Base-by-base conservation (phyloP, 2,329 filamentous ascomycete species). In the Chaetomium sp. region DNA sequence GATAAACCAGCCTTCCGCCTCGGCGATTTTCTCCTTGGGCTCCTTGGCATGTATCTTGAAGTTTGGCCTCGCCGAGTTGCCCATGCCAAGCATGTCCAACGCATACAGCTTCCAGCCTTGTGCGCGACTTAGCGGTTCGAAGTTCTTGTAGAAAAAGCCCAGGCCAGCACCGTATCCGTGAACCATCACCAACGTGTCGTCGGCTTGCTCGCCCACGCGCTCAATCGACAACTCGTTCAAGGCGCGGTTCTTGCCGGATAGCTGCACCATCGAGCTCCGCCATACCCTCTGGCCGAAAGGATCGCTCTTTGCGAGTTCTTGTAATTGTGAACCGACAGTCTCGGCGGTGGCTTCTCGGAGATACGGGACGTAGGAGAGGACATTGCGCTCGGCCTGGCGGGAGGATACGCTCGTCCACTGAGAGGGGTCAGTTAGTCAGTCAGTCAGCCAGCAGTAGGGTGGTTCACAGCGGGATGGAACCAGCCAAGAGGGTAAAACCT, bases 131-230 rank as follows among this genome's bases (percentile, higher is more conserved):
- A 99, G 79, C 6, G 89, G 87, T 77, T 99, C 95, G 66, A 96
- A 97, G 75, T 99, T 99, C 79, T 95, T 94, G 83, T 97, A 99
- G 82, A 96, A 99, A 79, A 99, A 98, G 25, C 94, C 95, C 0
- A 99, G 83, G 0, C 95, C 95, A 2, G 95, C 95, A 55, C 95
- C 95, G 76, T 99, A 99, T 67, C 95, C 95, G 75, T 99, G 95
- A 4, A 99, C 81, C 87, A 99, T 96, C 53, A 99, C 94, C 19
- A 99, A 82, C 51, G 92, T 95, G 73, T 98, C 89, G 55, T 96
- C 89, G 0, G 87, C 85, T 4, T 88, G 78, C 74, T 97, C 93
- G 42, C 88, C 92, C 0, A 92, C 79, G 57, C 93, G 85, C 79
- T 97, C 92, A 2, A 99, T 87, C 0, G 91, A 93, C 76, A 97